Percentiles rank a stretch among this genome's conserved stretches.
These are phyloP conservation scores for Aspergillus texensis DNA, from an alignment of 2,329 filamentous ascomycete genomes.

Conservation along the genomic window DNA sequence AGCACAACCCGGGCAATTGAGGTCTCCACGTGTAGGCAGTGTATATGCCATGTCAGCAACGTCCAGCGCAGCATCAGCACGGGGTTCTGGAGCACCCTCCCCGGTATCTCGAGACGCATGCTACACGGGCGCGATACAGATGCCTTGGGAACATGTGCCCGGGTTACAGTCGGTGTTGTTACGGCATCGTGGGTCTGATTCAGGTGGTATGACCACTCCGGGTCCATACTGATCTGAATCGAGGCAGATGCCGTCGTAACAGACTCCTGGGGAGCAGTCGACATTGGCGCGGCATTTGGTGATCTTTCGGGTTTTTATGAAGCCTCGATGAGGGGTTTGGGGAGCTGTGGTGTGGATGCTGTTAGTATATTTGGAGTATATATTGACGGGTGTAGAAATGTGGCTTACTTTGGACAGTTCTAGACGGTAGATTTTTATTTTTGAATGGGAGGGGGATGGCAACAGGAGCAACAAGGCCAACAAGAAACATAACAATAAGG, in stretches of 20 bases:
- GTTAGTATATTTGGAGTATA: not conserved
- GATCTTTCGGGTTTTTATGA: not conserved
- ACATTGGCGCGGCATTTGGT: not conserved
- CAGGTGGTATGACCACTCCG: too few relatives aligned
- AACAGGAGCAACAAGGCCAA: not conserved
- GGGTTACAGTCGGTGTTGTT: not conserved
- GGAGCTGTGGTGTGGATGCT: not conserved
- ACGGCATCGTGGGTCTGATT: not conserved
- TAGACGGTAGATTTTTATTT: not conserved
- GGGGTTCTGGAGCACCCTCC: not conserved
- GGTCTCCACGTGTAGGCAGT: not conserved
- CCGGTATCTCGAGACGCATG: not conserved
- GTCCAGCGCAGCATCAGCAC: not conserved
- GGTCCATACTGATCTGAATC: not conserved
- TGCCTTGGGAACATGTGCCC: not conserved
- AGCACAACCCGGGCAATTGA: not conserved
- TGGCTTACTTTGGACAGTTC: not conserved
- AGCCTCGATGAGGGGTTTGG: not conserved
- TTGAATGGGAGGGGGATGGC: not conserved
- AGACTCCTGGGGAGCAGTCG: not conserved
- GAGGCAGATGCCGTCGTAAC: not conserved
- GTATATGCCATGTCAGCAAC: not conserved
- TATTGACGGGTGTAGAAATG: not conserved
- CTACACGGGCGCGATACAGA: not conserved
- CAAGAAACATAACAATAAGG: not conserved